Evolutionary conservation across 306 rosid genomes (phyloP), one percentile per base, ranked within the genome.

Genomic region (Vigna nakashimae): DNA sequence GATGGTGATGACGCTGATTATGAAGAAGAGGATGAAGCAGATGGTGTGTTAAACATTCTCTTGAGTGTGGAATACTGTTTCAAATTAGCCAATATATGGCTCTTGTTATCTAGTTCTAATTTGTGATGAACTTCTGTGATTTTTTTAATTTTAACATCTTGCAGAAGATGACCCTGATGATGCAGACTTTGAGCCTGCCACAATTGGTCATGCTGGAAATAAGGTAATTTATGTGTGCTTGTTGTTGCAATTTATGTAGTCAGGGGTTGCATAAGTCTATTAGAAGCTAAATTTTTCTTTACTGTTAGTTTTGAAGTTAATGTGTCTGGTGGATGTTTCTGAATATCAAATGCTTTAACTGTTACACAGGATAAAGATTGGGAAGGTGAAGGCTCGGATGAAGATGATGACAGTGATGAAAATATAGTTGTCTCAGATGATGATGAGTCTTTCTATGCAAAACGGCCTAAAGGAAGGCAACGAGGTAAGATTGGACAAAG

Each of bases 131-230:
- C 82, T 26, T 6, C n/a, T 26, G 11, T 56, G 68, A 73, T 30
- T 75, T 49, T 76, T 65, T 55, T 50, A 60, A 49, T 72, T 1
- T 56, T 17, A 40, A 64, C 75, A 75, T 69, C 65, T 82, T 75
- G 87, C 94, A 96, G 98, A 91, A 86, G 99, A 96, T 90, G 99
- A 96, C 82, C 97, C 98, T 0, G 96, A 90, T 53, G 99, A 96
- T 81, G 96, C 85, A 58, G 99, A 96, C 83, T 96, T 96, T 73
- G 98, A 96, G 81, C 99, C 97, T 69, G 87, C 79, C 32, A 45
- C 84, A 2, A 87, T 75, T 85, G 90, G 83, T 50, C 96, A 82
- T 71, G 53, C 98, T 51, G 88, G 82, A 52, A 90, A 83, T 53
- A 93, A 96, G 99, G 99, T 96, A 60, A 32, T 73, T 56, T 45